phyloP scores from a whole-genome alignment of 2,329 filamentous ascomycete genomes.

The Colletotrichum tanaceti region DNA sequence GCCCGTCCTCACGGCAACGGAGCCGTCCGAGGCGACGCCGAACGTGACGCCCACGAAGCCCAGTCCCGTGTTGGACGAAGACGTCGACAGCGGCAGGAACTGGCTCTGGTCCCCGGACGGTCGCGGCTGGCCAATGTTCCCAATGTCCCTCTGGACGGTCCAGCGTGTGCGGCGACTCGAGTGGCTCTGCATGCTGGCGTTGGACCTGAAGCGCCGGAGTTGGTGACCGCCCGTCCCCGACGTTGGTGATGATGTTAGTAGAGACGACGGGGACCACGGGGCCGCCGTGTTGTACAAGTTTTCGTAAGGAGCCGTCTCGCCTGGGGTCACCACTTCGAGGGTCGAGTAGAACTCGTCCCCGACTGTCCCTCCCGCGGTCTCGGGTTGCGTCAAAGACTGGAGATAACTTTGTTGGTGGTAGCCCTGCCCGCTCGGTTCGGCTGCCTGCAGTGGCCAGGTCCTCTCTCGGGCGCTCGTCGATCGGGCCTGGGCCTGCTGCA shows the following conservation, averaged over 20 bases:
- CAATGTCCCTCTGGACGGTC: conserved; percentile 10
- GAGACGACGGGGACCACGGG: not conserved
- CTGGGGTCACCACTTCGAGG: not conserved
- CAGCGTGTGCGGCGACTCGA: not conserved
- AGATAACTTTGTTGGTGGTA: not conserved
- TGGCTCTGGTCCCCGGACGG: not conserved
- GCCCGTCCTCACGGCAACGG: conserved; percentile 5
- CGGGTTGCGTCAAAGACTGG: not conserved
- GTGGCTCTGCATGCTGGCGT: not conserved
- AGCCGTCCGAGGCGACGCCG: not conserved
- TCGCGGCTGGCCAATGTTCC: conserved; percentile 16
- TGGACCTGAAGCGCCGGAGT: not conserved
- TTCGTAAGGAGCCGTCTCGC: no score
- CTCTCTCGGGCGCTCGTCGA: not conserved
- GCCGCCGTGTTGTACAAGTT: no score
- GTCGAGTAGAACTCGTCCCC: conserved; percentile 1
- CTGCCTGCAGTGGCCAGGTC: not conserved
- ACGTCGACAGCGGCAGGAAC: not conserved
- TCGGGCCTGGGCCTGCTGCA: conserved; percentile 1
- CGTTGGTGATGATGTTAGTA: not conserved
- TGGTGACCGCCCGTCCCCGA: not conserved
- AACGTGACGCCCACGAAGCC: conserved; percentile 7
- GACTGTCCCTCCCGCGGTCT: not conserved
- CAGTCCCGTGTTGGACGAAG: not conserved
- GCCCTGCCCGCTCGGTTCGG: not conserved